Percentiles rank a stretch among this genome's conserved stretches.
Conservation (phyloP, 345 rosid genomes). For the Acer negundo region DNA sequence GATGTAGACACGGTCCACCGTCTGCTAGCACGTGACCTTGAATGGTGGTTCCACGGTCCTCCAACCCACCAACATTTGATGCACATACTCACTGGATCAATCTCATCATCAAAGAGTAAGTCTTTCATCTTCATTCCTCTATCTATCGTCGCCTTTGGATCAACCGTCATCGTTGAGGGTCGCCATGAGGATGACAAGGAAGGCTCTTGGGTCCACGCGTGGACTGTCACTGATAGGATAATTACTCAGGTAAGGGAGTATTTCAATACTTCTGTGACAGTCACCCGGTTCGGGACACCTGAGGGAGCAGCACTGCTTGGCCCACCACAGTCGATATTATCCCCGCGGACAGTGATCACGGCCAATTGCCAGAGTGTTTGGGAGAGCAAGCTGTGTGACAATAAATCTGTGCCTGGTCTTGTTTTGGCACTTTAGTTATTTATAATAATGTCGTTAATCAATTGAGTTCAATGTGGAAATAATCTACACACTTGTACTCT, state of each 20-base stretch:
- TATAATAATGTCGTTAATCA: neutral
- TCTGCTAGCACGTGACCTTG: slow-evolving; percentile 29
- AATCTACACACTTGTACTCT: too few species aligned
- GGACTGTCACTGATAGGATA: slow-evolving; percentile 34
- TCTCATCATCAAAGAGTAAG: neutral
- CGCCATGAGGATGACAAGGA: slow-evolving; percentile 16
- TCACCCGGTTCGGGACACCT: slow-evolving; percentile 19
- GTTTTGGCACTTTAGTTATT: slow-evolving; percentile 21
- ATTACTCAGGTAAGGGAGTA: slow-evolving; percentile 34
- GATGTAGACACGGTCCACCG: slow-evolving; percentile 29
- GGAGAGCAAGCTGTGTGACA: slow-evolving; percentile 32
- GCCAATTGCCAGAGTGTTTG: slow-evolving; percentile 19
- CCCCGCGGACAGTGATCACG: neutral
- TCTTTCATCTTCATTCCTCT: slow-evolving; percentile 27
- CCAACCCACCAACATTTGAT: slow-evolving; percentile 35
- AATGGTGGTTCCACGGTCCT: slow-evolving; percentile 47
- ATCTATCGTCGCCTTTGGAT: slow-evolving; percentile 20
- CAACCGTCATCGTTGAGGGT: slow-evolving; percentile 36
- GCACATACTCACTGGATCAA: slow-evolving; percentile 29
- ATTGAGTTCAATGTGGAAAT: neutral
- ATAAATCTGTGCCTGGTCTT: slow-evolving; percentile 26
- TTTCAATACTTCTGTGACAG: slow-evolving; percentile 30
- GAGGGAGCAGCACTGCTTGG: neutral
- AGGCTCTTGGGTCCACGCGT: slow-evolving; percentile 37
- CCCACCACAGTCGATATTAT: neutral